These are phyloP conservation scores for Erodium texanum DNA, from an alignment of 441 rosid species.

Conservation along the genomic window DNA sequence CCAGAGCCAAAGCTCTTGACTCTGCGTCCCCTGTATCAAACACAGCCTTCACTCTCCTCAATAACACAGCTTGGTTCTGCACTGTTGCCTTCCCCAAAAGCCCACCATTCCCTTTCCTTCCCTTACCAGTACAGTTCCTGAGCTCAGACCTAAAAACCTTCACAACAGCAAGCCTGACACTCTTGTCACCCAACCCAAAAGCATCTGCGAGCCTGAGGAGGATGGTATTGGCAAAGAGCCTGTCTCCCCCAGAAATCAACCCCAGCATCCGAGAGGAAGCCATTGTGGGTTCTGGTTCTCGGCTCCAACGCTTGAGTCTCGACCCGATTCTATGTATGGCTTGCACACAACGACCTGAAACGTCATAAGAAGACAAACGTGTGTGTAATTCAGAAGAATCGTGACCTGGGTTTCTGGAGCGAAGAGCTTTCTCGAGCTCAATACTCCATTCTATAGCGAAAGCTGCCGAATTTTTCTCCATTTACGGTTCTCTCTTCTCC, in stretches of 20 bases:
- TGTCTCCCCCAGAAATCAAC: slow-evolving; percentile 70
- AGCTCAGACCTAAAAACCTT: slow-evolving; percentile 53
- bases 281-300: slow-evolving; percentile 48
- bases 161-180: slow-evolving; percentile 41
- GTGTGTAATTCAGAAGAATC: neutral
- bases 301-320: slow-evolving; percentile 51
- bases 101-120: slow-evolving; percentile 30
- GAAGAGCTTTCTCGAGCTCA: slow-evolving; percentile 76
- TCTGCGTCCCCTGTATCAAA: slow-evolving; percentile 62
- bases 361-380: neutral
- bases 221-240: slow-evolving; percentile 59
- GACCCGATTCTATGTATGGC: slow-evolving; percentile 41
- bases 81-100: slow-evolving; percentile 46
- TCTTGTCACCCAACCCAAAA: slow-evolving; percentile 41
- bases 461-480: slow-evolving; percentile 74
- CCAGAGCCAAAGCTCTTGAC: slow-evolving; percentile 58
- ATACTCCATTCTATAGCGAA: slow-evolving; percentile 92
- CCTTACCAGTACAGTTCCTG: slow-evolving; percentile 19
- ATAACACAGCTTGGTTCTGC: slow-evolving; percentile 48
- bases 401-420: slow-evolving; percentile 60
- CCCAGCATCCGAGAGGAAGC: slow-evolving; percentile 44
- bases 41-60: slow-evolving; percentile 55
- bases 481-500: slow-evolving; percentile 14
- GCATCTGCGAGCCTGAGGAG: slow-evolving; percentile 69
- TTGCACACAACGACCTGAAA: slow-evolving; percentile 49